Evolutionary conservation across 345 rosid genomes (phyloP).

Genomic region (Diplotaxis tenuifolia): DNA sequence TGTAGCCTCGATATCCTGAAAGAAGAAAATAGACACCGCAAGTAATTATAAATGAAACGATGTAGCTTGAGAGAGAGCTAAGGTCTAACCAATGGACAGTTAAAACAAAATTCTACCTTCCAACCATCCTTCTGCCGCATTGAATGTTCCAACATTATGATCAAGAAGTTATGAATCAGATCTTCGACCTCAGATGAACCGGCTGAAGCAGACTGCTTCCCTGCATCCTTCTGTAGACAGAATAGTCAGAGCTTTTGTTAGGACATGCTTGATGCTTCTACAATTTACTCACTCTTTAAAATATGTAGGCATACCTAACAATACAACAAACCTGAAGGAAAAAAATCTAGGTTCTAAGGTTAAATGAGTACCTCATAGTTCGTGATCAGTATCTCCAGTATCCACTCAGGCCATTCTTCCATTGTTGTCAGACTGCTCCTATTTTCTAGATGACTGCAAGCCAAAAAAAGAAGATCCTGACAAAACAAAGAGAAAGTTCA

Average conservation of each 20-base stretch:
- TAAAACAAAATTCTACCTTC: conserved; percentile 57
- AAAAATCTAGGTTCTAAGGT: conserved; percentile 10
- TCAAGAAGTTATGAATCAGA: conserved; percentile 84
- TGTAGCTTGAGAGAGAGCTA: conserved; percentile 12
- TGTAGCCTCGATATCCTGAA: conserved; percentile 98
- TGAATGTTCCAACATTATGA: conserved; percentile 91
- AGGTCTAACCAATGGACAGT: conserved; percentile 4
- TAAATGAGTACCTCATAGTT: conserved; percentile 71
- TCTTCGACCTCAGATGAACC: conserved; percentile 83
- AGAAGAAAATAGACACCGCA: conserved; percentile 32
- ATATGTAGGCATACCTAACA: conserved; percentile 13
- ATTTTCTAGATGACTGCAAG: conserved; percentile 99
- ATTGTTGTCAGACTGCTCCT: conserved; percentile 79
- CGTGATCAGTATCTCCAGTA: conserved; percentile 84
- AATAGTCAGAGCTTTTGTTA: conserved; percentile 26
- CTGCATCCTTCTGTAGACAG: conserved; percentile 66
- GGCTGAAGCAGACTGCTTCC: conserved; percentile 47
- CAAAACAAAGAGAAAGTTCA: conserved; percentile 51
- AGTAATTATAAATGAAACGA: conserved; percentile 22
- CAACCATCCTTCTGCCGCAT: conserved; percentile 99
- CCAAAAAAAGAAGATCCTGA: conserved; percentile 99
- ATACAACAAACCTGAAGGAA: conserved; percentile 16
- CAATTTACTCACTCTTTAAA: conserved; percentile 10
- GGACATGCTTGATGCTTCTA: conserved; percentile 23
- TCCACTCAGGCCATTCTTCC: conserved; percentile 99